Percentiles rank a stretch among this genome's conserved stretches.
Evolutionary conservation across 352 stramenopile species (phyloP).

Genomic region (Phytophthora pisi): DNA sequence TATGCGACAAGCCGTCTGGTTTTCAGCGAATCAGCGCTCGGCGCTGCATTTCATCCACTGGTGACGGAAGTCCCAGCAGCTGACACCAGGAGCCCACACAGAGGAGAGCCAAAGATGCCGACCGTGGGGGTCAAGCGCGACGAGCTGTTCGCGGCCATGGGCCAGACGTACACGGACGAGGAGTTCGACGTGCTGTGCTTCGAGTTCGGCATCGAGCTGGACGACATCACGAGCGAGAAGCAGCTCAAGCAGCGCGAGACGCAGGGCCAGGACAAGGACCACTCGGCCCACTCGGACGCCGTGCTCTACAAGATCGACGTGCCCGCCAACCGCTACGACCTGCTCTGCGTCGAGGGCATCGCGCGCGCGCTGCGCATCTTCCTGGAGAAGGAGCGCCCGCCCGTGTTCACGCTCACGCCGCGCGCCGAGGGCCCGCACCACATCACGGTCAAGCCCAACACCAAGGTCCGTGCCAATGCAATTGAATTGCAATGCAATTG

Average conservation of each 20-base stretch:
- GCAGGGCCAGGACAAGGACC: slow-evolving; percentile 71
- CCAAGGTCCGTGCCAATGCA: slow-evolving; percentile 51
- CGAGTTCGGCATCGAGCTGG: slow-evolving; percentile 99
- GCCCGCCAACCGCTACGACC: slow-evolving; percentile 99
- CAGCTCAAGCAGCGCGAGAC: slow-evolving; percentile 88
- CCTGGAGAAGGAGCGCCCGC: slow-evolving; percentile 94
- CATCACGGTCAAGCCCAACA: slow-evolving; percentile 88
- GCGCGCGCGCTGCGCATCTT: slow-evolving; percentile 97
- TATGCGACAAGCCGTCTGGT: not conserved
- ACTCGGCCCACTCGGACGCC: slow-evolving; percentile 73
- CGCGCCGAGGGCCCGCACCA: slow-evolving; percentile 69
- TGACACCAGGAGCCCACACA: not conserved
- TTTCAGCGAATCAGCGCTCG: slow-evolving; percentile 11
- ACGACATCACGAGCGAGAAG: slow-evolving; percentile 89
- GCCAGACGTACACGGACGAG: slow-evolving; percentile 97
- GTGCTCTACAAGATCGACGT: slow-evolving; percentile 99
- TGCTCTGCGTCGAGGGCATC: slow-evolving; percentile 99
- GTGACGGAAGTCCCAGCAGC: slow-evolving; percentile 21
- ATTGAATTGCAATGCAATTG: no score
- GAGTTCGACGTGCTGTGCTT: slow-evolving; percentile 99
- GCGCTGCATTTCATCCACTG: slow-evolving; percentile 22
- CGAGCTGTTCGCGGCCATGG: slow-evolving; percentile 96
- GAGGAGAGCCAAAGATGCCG: slow-evolving; percentile 90
- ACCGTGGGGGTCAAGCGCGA: slow-evolving; percentile 97
- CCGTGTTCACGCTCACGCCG: slow-evolving; percentile 82